phyloP scores from a whole-genome alignment of 805 yeast species.

The Candida maesae region DNA sequence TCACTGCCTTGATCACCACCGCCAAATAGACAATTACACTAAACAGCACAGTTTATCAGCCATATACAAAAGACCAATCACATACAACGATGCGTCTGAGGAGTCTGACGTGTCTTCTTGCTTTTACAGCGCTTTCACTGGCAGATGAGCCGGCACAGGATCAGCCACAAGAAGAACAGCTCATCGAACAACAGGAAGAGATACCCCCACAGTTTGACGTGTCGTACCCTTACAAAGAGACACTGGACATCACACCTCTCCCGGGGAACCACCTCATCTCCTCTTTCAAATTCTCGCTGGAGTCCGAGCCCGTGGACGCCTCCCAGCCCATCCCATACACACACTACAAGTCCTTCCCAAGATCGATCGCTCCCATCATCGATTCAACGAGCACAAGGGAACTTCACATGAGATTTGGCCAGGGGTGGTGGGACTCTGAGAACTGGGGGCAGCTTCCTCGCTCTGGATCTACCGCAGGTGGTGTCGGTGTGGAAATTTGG shows the following conservation, averaged over 20 bases:
- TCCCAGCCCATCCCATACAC: constrained; percentile 22
- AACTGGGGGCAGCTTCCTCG: constrained; percentile 81
- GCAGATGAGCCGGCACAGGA: background rate
- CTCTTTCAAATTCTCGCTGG: constrained; percentile 64
- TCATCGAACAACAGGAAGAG: background rate
- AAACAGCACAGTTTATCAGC: no score
- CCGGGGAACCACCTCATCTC: constrained; percentile 68
- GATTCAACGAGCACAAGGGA: constrained; percentile 64
- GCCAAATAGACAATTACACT: no score
- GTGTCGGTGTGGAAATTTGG: constrained; percentile 94
- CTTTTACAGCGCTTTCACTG: no score
- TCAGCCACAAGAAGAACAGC: background rate
- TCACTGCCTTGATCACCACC: no score
- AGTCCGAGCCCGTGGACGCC: constrained; percentile 43
- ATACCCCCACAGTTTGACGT: background rate
- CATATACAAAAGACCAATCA: no score
- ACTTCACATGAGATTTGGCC: constrained; percentile 80
- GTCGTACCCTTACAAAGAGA: constrained; percentile 51
- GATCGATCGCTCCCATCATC: constrained; percentile 73
- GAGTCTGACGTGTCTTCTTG: no score
- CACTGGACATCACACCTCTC: constrained; percentile 60
- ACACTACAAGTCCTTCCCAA: constrained; percentile 74
- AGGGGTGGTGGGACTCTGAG: constrained; percentile 93
- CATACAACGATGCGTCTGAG: no score
- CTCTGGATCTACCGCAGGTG: constrained; percentile 74